Conservation (phyloP, 2,329 filamentous ascomycete genomes). For the Simplicillium sp. region DNA sequence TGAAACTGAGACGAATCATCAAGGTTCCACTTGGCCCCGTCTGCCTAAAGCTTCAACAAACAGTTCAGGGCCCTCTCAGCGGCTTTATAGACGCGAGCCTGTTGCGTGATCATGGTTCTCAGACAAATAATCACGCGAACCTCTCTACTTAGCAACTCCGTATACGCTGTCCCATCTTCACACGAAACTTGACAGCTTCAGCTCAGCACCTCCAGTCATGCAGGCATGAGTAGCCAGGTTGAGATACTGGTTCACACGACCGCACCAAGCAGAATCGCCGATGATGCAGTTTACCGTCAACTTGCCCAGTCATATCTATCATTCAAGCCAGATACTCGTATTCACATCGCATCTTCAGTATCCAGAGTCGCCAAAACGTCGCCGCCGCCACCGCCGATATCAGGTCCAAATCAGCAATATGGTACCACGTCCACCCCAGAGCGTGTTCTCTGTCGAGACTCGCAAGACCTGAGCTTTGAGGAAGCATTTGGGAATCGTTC, state of each 20-base stretch:
- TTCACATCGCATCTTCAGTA: slow-evolving; percentile 1
- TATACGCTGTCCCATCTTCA: not conserved
- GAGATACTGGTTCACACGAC: slow-evolving; percentile 49
- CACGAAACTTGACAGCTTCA: no score
- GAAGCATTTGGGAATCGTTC: slow-evolving; percentile 34
- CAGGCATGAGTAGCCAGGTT: slow-evolving; percentile 16
- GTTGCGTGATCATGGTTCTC: no score
- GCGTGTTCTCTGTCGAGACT: slow-evolving; percentile 18
- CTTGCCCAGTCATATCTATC: slow-evolving; percentile 41
- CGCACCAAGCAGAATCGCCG: slow-evolving; percentile 35
- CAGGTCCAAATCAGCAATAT: not conserved
- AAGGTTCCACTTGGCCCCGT: no score
- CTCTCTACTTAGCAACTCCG: not conserved
- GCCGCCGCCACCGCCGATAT: not conserved
- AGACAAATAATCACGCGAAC: not conserved
- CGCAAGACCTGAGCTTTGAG: slow-evolving; percentile 32
- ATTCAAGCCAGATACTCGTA: slow-evolving; percentile 26
- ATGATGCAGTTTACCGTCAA: slow-evolving; percentile 40
- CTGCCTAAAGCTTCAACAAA: no score
- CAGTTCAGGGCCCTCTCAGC: no score
- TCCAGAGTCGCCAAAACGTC: not conserved
- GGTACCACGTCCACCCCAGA: slow-evolving; percentile 7
- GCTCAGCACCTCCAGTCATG: no score
- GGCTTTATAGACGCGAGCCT: no score
- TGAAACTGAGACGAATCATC: no score